These are phyloP conservation scores for Beauveria brongniartii DNA, from an alignment of 2,329 filamentous ascomycete species.

Conservation along the genomic window DNA sequence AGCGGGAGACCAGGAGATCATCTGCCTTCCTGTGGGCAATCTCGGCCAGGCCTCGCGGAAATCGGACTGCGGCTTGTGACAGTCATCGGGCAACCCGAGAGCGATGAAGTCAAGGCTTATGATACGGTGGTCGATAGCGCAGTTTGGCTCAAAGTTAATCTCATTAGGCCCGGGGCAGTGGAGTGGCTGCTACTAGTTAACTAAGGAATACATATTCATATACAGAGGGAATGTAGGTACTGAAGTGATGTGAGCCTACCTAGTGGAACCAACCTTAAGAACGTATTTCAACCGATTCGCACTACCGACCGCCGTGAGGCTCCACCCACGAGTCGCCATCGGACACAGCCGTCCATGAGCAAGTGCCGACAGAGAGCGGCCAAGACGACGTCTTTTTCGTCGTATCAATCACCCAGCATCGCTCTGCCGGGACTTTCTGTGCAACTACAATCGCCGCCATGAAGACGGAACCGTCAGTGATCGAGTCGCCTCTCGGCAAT, in stretches of 20 bases:
- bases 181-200: too few relatives aligned
- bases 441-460: neutral
- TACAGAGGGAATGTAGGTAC: too few relatives aligned
- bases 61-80: too few relatives aligned
- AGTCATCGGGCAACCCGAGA: neutral
- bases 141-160: too few relatives aligned
- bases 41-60: neutral
- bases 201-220: too few relatives aligned
- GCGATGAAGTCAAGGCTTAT: neutral
- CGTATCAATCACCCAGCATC: neutral
- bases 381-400: neutral
- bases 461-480: conserved; percentile 1
- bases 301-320: neutral
- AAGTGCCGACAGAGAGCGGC: neutral
- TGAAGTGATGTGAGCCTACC: too few relatives aligned
- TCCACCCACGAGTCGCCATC: neutral
- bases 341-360: neutral
- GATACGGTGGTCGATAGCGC: too few relatives aligned
- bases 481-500: neutral
- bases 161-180: too few relatives aligned
- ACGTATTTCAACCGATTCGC: too few relatives aligned
- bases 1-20: neutral
- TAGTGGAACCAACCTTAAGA: too few relatives aligned
- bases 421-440: neutral
- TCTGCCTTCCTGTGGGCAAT: neutral